Conservation (phyloP, 495 filamentous ascomycete species). For the Talaromyces trachyspermus region DNA sequence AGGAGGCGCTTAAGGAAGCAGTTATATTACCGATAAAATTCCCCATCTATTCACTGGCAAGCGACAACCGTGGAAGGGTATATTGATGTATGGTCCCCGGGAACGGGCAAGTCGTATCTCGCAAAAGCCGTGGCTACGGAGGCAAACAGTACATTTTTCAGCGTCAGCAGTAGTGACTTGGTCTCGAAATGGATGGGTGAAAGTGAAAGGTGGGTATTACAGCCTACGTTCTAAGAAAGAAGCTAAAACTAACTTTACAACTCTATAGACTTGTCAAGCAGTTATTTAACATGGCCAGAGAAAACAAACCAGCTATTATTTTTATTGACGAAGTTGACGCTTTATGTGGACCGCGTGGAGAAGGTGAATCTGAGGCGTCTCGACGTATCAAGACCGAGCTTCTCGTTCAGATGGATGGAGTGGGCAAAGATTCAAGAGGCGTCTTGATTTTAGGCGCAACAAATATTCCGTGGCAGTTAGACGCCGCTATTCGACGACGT, state of each 20-base stretch:
- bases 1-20: conserved; percentile 96
- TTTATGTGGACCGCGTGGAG: conserved; percentile 88
- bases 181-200: conserved; percentile 99
- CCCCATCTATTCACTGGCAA: conserved; percentile 96
- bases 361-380: conserved; percentile 96
- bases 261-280: conserved; percentile 82
- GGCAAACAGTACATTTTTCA: conserved; percentile 99
- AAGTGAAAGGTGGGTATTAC: conserved; percentile 67
- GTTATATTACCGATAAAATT: conserved; percentile 98
- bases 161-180: conserved; percentile 90
- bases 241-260: not conserved
- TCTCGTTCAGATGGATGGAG: conserved; percentile 98
- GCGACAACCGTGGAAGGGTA: conserved; percentile 96
- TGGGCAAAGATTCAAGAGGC: conserved; percentile 87
- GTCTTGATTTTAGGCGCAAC: conserved; percentile 95
- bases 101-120: conserved; percentile 93
- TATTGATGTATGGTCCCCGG: conserved; percentile 94
- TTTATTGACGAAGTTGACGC: conserved; percentile 99
- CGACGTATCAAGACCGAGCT: conserved; percentile 97
- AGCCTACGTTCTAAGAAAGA: conserved; percentile 11
- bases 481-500: conserved; percentile 93
- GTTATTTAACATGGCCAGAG: conserved; percentile 93
- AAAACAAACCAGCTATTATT: conserved; percentile 97
- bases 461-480: conserved; percentile 98
- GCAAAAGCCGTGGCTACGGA: conserved; percentile 97